Conservation (phyloP, 495 filamentous ascomycete genomes). For the Talaromyces ruber region DNA sequence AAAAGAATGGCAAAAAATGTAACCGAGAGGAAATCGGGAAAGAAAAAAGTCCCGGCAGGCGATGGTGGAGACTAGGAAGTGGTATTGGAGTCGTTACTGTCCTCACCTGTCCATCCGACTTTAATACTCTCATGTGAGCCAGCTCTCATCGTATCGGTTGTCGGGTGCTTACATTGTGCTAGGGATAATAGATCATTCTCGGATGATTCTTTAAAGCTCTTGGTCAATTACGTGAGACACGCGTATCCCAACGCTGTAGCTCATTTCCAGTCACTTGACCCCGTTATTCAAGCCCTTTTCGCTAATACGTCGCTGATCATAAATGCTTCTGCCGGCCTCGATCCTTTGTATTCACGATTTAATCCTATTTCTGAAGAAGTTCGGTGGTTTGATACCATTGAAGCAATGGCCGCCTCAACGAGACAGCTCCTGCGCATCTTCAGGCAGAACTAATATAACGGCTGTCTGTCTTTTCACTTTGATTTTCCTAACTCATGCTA, state of each 20-base stretch:
- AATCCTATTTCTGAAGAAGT: neutral
- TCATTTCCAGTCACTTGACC: conserved; percentile 2
- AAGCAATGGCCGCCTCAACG: neutral
- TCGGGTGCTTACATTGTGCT: neutral
- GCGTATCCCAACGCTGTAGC: neutral
- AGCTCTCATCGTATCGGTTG: neutral
- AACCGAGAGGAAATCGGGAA: neutral
- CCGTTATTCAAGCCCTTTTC: neutral
- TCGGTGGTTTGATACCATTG: neutral
- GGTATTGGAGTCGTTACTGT: neutral
- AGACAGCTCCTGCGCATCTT: neutral
- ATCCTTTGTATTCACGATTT: neutral
- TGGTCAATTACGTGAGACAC: neutral
- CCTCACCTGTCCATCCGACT: neutral
- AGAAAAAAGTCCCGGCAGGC: neutral
- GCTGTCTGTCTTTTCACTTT: too few relatives aligned
- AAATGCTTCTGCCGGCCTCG: neutral
- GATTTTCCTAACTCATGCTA: too few relatives aligned
- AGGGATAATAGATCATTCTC: neutral
- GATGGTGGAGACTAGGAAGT: neutral
- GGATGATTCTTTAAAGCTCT: neutral
- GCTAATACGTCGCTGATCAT: neutral
- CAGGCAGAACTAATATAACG: neutral
- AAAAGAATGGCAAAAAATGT: neutral
- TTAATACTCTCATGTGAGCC: neutral